Base-by-base conservation (phyloP, 164 flowering plant species). In the Chimonanthus salicifolius region DNA sequence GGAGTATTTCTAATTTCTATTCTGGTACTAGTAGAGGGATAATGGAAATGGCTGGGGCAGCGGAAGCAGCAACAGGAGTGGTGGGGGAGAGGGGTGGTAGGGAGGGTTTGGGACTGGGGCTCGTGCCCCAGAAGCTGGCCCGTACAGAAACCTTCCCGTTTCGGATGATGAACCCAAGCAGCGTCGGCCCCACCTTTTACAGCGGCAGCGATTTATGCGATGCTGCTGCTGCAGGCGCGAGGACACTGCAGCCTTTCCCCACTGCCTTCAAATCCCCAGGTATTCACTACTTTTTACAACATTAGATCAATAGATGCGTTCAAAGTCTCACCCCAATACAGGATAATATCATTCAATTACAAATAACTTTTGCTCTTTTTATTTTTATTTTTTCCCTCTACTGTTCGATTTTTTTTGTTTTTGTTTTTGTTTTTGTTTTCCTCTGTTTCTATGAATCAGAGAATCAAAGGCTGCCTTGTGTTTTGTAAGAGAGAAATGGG, bases 231-330 rank as follows among this genome's bases (percentile, higher is more conserved):
- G 72, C 78, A 70, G 50, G 58, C 16, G 45, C 77, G 50, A 71
- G 75, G 76, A 54, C 84, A 62, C 62, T 75, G 83, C 84, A 78
- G 85, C 78, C 86, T 83, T 82, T 83, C 78, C 76, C 73, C 71
- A 47, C 66, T 73, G 58, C 81, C 77, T 77, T 76, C 78, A 75
- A 75, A 78, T 83, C 84, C 83, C 78, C 83, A 76, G 85, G 87
- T 83, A 65, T n/a, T 33, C 33, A 33, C 33, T 33, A 33, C 33
- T 33, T 33, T 33, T 33, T 33, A 33, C 33, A 33, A 33, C 33
- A 33, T 33, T 33, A 33, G 33, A 33, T 33, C 33, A 33, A 33
- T 33, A 33, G 33, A 33, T 33, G 33, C 33, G 33, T 33, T 33
- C 33, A 33, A 21, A 21, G 33, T 33, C 33, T 33, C 33, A 33